phyloP scores from a whole-genome alignment of 768 basidiomycete genomes.

The Imleria badia region DNA sequence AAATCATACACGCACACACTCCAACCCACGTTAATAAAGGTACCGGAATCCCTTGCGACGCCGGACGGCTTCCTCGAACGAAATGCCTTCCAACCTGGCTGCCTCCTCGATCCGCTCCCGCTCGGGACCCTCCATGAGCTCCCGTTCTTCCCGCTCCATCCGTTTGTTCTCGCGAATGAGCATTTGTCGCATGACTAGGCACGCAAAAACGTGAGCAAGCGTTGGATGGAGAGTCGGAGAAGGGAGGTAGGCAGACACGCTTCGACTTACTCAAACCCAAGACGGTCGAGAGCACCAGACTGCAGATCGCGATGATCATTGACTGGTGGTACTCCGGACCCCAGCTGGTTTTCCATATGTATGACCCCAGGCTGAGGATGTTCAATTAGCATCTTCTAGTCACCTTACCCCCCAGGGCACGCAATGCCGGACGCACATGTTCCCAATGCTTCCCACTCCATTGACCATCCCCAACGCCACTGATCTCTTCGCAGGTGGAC shows the following conservation, averaged over 20 bases:
- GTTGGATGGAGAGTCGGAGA: not conserved
- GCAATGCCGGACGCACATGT: too few relatives aligned
- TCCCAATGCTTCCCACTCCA: too few relatives aligned
- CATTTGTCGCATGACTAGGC: constrained; percentile 41
- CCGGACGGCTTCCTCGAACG: constrained; percentile 57
- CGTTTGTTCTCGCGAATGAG: constrained; percentile 51
- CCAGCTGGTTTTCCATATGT: constrained; percentile 60
- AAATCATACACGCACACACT: not conserved
- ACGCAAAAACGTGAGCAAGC: not conserved
- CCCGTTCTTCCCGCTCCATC: constrained; percentile 49
- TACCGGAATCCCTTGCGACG: constrained; percentile 59
- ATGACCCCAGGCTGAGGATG: constrained; percentile 52
- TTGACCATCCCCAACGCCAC: too few relatives aligned
- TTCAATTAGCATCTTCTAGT: too few relatives aligned
- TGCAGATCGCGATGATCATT: constrained; percentile 46
- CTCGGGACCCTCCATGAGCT: constrained; percentile 43
- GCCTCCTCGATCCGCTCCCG: constrained; percentile 54
- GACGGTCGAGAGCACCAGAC: constrained; percentile 32
- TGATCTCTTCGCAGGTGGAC: too few relatives aligned
- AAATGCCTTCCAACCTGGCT: constrained; percentile 57
- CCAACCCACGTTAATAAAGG: constrained; percentile 38
- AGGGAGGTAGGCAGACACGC: not conserved
- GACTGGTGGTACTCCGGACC: constrained; percentile 61
- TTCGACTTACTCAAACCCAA: constrained; percentile 35
- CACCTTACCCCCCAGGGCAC: too few relatives aligned